Conservation (phyloP, 208 protist species). For the Leishmania braziliensis region DNA sequence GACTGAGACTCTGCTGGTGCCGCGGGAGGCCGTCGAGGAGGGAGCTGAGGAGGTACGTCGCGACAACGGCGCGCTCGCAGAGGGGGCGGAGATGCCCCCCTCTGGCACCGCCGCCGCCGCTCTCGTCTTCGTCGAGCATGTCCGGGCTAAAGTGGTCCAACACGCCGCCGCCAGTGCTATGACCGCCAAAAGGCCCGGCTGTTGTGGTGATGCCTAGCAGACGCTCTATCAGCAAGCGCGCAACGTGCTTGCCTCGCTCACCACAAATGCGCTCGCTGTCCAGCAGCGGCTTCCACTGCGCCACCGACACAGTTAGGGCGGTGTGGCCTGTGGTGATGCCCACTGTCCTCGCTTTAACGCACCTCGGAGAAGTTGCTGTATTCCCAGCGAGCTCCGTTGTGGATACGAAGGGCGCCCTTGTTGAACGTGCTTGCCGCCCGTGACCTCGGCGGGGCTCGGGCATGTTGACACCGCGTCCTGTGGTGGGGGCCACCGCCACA, state of each 20-base stretch:
- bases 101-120: background rate
- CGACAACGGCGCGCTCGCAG: conserved; percentile 52
- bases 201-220: conserved; percentile 9
- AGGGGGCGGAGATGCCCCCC: conserved; percentile 34
- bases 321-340: background rate
- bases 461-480: background rate
- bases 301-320: background rate
- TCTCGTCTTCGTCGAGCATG: background rate
- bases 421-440: background rate
- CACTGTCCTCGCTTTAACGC: background rate
- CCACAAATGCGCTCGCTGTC: conserved; percentile 16
- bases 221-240: conserved; percentile 15
- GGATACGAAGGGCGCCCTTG: background rate
- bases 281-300: conserved; percentile 22
- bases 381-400: background rate
- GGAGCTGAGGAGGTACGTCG: conserved; percentile 57
- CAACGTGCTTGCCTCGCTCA: conserved; percentile 12
- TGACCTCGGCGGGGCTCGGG: background rate
- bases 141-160: background rate
- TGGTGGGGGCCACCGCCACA: background rate
- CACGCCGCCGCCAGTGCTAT: background rate
- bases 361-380: background rate
- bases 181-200: conserved; percentile 3
- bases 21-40: conserved; percentile 53
- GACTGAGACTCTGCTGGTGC: conserved; percentile 53